Percentiles rank a stretch among this genome's conserved stretches.
phyloP scores from a whole-genome alignment of 495 filamentous ascomycete genomes.

The Aspergillus steynii region DNA sequence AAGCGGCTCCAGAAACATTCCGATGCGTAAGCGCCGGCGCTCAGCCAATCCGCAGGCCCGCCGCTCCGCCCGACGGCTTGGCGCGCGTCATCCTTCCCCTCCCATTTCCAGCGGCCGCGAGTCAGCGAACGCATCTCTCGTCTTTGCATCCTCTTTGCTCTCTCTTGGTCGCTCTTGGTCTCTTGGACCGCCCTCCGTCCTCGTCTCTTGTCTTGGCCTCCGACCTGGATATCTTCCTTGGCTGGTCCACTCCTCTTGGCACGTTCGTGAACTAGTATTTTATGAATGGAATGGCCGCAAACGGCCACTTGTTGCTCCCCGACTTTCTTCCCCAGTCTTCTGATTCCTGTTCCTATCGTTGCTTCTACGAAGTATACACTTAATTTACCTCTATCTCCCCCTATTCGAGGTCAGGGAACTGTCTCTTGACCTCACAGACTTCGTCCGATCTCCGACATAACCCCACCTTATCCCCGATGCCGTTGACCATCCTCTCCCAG shows the following conservation, averaged over 20 bases:
- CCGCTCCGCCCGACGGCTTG: background rate
- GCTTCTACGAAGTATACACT: background rate
- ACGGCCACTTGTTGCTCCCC: background rate
- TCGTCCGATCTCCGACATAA: background rate
- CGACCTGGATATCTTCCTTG: background rate
- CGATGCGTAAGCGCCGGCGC: background rate
- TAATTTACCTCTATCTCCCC: too few species aligned
- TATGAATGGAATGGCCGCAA: background rate
- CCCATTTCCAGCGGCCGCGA: too few species aligned
- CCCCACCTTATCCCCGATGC: slow-evolving; percentile 50
- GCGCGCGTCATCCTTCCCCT: slow-evolving; percentile 2
- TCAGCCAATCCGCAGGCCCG: background rate
- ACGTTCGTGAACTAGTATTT: background rate
- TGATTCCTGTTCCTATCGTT: background rate
- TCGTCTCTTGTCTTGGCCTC: background rate
- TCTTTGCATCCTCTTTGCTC: slow-evolving; percentile 8
- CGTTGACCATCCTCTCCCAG: slow-evolving; percentile 74
- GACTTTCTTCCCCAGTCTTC: background rate
- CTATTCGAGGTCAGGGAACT: background rate
- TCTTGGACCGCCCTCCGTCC: background rate
- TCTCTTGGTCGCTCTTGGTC: background rate
- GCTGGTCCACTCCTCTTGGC: background rate
- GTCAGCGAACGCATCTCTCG: background rate
- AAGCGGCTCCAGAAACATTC: background rate
- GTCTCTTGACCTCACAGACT: background rate